phyloP scores from a whole-genome alignment of 163 green algal species.

The Coccomyxa subellipsoidea region DNA sequence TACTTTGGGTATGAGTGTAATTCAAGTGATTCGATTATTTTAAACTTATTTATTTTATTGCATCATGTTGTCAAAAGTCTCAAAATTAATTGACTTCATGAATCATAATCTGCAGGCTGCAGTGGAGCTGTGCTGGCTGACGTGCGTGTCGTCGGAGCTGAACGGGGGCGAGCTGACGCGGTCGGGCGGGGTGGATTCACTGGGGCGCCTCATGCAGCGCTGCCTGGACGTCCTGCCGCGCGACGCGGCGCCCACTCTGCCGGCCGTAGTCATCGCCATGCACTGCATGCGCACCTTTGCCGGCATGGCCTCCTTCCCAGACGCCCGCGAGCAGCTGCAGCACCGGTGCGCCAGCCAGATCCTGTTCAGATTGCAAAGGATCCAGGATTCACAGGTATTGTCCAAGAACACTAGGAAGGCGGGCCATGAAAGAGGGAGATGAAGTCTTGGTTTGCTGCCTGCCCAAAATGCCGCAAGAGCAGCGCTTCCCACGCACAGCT shows the following conservation, averaged over 20 bases:
- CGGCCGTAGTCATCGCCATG: constrained; percentile 52
- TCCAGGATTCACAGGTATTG: too few relatives aligned
- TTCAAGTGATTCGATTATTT: too few relatives aligned
- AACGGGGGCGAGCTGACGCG: constrained; percentile 89
- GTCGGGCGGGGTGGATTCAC: constrained; percentile 61
- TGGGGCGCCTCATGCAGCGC: constrained; percentile 69
- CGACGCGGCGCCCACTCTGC: constrained; percentile 43
- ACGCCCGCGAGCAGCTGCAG: constrained; percentile 52
- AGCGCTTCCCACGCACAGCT: too few relatives aligned
- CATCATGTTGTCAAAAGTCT: too few relatives aligned
- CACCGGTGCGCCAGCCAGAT: constrained; percentile 23
- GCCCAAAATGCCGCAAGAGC: too few relatives aligned
- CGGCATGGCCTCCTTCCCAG: constrained; percentile 59
- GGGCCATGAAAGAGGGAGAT: too few relatives aligned
- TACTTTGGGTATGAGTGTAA: too few relatives aligned
- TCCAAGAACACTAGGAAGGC: too few relatives aligned
- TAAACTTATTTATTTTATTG: too few relatives aligned
- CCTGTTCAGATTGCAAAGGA: neutral
- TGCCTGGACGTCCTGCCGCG: constrained; percentile 56
- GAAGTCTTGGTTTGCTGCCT: too few relatives aligned
- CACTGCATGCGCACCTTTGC: constrained; percentile 69
- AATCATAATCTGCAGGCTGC: constrained; percentile 61
- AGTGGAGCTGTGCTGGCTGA: constrained; percentile 85
- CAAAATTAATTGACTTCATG: too few relatives aligned
- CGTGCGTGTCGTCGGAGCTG: constrained; percentile 67